phyloP scores from a whole-genome alignment of 1,284 basidiomycete species.

The Vanrija pseudolonga region DNA sequence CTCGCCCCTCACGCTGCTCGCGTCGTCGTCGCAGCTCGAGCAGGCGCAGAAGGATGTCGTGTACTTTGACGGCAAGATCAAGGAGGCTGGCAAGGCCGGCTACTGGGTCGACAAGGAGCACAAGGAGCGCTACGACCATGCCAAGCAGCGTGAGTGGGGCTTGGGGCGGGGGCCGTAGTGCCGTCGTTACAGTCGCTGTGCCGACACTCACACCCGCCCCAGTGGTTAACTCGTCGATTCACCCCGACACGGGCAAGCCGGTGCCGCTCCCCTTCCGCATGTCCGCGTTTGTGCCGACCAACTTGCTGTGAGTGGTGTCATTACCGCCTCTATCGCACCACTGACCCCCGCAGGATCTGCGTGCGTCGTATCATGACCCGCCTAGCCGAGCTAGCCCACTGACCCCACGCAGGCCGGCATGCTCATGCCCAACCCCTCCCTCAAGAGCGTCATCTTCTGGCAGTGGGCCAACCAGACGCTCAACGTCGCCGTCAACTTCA shows the following conservation, averaged over 20 bases:
- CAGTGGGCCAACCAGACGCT: slow-evolving; percentile 57
- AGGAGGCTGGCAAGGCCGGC: slow-evolving; percentile 38
- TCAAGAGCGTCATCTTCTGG: slow-evolving; percentile 53
- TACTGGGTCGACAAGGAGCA: slow-evolving; percentile 41
- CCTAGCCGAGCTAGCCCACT: not conserved
- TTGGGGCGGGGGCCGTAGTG: not conserved
- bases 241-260: slow-evolving; percentile 52
- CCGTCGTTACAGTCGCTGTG: too few species aligned
- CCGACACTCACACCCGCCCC: not conserved
- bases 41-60: slow-evolving; percentile 44
- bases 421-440: slow-evolving; percentile 50
- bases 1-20: slow-evolving; percentile 55
- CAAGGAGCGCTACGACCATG: slow-evolving; percentile 45
- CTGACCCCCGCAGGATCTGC: slow-evolving; percentile 3
- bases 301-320: slow-evolving; percentile 47
- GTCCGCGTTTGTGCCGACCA: slow-evolving; percentile 56
- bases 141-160: slow-evolving; percentile 50
- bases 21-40: slow-evolving; percentile 43
- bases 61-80: slow-evolving; percentile 41
- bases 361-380: not conserved
- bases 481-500: slow-evolving; percentile 50
- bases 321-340: too few species aligned
- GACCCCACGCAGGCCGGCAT: slow-evolving; percentile 48
- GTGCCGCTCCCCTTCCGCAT: slow-evolving; percentile 55
- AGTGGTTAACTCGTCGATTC: slow-evolving; percentile 52